Base-by-base conservation (phyloP, 257 asterid species). In the Marsdenia floribunda region DNA sequence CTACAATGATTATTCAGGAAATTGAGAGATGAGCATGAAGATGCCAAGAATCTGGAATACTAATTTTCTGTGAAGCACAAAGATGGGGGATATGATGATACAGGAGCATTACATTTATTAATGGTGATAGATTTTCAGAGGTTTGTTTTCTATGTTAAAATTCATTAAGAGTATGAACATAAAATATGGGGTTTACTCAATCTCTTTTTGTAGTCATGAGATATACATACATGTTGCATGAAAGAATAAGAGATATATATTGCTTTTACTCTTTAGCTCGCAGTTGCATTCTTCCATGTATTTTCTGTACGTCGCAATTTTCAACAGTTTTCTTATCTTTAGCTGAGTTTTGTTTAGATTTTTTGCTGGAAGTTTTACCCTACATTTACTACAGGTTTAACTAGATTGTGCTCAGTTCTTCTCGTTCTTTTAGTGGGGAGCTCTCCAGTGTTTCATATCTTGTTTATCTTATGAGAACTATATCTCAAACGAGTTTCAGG, bases 51-150 rank as follows among this genome's bases (percentile, higher is more conserved):
- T 75, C 49, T n/a, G 61, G 10, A 50, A 22, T 68, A 63, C 49
- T 66, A 67, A 33, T 42, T 55, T 37, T 29, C 52, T 65, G 24
- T 66, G 73, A 59, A 47, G 49, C 63, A 29, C 71, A 40, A 66
- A 50, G 77, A 57, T 52, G 58, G 77, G 67, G 79, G 78, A 76
- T 73, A 80, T 35, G 80, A 58, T 14, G 75, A 71, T 72, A 66
- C 71, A 38, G 77, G 80, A 73, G 82, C 82, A 72, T 67, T 75
- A 33, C 74, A 68, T 64, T 59, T 68, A 53, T 78, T 82, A 73
- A 83, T 77, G 85, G 90, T 85, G 89, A 85, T 84, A 66, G 80
- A 81, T 83, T 79, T 82, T 85, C 80, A 57, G 63, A 64, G 79
- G 85, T 76, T 76, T 76, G 88, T 77, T 80, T 38, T 42, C 71